Evolutionary conservation across 495 filamentous ascomycete genomes (phyloP).

Genomic region (Penicillium coprophilum): DNA sequence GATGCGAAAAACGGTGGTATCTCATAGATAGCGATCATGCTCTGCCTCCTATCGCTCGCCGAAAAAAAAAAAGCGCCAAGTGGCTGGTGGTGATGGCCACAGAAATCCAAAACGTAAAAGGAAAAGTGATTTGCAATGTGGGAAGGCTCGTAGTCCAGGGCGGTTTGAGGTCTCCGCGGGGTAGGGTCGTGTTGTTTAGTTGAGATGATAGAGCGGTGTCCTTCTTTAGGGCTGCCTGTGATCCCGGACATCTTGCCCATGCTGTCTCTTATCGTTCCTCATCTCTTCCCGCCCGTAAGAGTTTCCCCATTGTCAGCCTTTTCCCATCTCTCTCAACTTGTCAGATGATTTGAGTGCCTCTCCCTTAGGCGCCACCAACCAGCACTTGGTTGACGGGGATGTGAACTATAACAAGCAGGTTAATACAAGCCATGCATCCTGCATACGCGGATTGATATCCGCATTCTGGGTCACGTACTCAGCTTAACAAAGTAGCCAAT

Average conservation of each 20-base stretch:
- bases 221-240: neutral
- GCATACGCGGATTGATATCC: slow-evolving; percentile 5
- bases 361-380: slow-evolving; percentile 63
- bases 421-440: neutral
- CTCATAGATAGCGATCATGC: slow-evolving; percentile 26
- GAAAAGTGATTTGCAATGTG: neutral
- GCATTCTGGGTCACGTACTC: slow-evolving; percentile 52
- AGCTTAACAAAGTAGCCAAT: slow-evolving; percentile 95
- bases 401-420: slow-evolving; percentile 53
- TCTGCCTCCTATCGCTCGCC: slow-evolving; percentile 25
- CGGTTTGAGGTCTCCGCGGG: neutral
- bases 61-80: slow-evolving; percentile 24
- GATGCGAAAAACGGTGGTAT: slow-evolving; percentile 30
- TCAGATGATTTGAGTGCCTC: neutral
- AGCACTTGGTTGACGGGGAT: slow-evolving; percentile 84
- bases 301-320: neutral
- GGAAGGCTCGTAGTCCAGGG: neutral
- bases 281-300: neutral
- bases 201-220: neutral
- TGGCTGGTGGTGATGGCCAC: slow-evolving; percentile 7
- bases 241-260: neutral
- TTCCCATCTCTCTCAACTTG: neutral
- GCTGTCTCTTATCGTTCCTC: neutral
- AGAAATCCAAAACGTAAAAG: slow-evolving; percentile 13
- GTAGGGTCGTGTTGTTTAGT: neutral